Conservation (phyloP, 495 filamentous ascomycete genomes). For the Annulohypoxylon stygium region DNA sequence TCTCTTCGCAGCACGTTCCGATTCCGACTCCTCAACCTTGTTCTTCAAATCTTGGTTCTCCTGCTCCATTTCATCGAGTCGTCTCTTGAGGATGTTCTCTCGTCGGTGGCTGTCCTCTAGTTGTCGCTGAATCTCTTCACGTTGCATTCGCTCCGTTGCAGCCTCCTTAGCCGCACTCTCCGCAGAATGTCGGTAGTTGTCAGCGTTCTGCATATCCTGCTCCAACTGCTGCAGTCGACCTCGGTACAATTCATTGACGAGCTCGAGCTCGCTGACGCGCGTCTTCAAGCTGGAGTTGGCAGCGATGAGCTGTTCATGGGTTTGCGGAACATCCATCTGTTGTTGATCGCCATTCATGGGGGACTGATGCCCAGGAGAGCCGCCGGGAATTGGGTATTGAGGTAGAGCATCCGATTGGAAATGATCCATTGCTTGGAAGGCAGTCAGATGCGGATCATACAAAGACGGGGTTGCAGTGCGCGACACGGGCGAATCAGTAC, state of each 20-base stretch:
- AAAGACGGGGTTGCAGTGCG: constrained; percentile 85
- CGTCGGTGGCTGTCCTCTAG: constrained; percentile 80
- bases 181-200: constrained; percentile 53
- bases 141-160: constrained; percentile 55
- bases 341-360: constrained; percentile 80
- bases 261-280: constrained; percentile 90
- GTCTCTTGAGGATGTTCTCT: constrained; percentile 85
- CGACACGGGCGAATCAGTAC: constrained; percentile 87
- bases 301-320: constrained; percentile 81
- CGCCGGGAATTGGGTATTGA: constrained; percentile 66
- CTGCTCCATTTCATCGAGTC: constrained; percentile 82
- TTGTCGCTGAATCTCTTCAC: constrained; percentile 68
- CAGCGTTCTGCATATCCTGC: constrained; percentile 64
- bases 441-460: constrained; percentile 70
- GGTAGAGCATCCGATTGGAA: constrained; percentile 64
- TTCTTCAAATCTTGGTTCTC: constrained; percentile 61
- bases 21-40: constrained; percentile 53
- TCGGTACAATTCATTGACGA: constrained; percentile 94
- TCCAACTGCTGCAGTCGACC: constrained; percentile 91
- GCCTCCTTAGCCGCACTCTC: constrained; percentile 59
- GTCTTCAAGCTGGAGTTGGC: constrained; percentile 88
- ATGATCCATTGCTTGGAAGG: constrained; percentile 78
- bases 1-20: constrained; percentile 54
- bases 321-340: constrained; percentile 76
- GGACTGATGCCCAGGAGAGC: constrained; percentile 75